phyloP scores from a whole-genome alignment of 2,329 filamentous ascomycete genomes.

The Fusarium sulawesiense region DNA sequence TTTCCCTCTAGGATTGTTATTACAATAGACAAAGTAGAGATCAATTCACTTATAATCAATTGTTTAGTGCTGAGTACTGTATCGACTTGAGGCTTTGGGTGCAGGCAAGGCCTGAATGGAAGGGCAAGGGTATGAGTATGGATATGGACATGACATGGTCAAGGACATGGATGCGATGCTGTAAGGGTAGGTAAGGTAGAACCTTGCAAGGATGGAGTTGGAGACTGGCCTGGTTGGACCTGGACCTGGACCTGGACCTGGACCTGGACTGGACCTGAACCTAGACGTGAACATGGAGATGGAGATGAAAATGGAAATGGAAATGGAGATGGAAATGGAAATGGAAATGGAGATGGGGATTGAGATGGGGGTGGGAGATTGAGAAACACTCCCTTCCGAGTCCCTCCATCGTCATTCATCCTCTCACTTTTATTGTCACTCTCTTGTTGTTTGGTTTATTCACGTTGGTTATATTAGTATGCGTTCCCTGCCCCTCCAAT shows the following conservation, averaged over 20 bases:
- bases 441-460: slow-evolving; percentile 17
- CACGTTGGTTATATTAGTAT: slow-evolving; percentile 38
- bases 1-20: neutral
- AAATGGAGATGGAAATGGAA: no score
- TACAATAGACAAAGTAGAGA: neutral
- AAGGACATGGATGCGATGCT: slow-evolving; percentile 3
- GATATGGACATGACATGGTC: neutral
- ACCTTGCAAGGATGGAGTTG: neutral
- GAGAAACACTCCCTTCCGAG: slow-evolving; percentile 36
- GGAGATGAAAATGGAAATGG: slow-evolving; percentile 4
- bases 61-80: slow-evolving; percentile 15
- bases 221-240: neutral
- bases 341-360: neutral
- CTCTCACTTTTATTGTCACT: slow-evolving; percentile 3
- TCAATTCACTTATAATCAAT: neutral
- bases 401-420: slow-evolving; percentile 38
- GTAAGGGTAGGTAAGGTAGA: neutral
- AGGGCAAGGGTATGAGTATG: neutral
- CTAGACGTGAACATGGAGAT: neutral
- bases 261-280: neutral
- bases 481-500: slow-evolving; percentile 24
- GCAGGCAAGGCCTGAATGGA: neutral
- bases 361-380: slow-evolving; percentile 26
- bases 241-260: neutral
- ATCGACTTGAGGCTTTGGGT: slow-evolving; percentile 1